Evolutionary conservation across 108 stramenopile species (phyloP), one percentile per base, ranked within the genome.

Genomic region (Mayamaea pseudoterrestris): DNA sequence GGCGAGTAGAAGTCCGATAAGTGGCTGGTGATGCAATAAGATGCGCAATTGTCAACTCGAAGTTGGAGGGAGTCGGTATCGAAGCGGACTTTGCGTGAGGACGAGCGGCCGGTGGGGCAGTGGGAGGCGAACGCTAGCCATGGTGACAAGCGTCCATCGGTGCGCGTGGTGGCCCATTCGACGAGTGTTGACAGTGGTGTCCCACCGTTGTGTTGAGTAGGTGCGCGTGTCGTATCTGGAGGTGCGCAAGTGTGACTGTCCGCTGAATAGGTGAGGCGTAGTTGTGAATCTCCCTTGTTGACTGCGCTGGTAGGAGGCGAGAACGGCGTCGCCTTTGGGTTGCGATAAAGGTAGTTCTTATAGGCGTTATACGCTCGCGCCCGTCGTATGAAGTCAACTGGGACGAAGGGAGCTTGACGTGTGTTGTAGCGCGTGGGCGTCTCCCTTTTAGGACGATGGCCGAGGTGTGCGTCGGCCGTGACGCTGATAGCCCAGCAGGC

Each of bases 21-120:
- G 7, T 36, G 36, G 18, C 44, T 13, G 3, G 63, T 44, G 2
- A 64, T 57, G 30, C 55, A 50, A 17, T 26, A 9, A 8, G 55
- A 34, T 8, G 29, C 25, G 4, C 55, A 12, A 43, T 64, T 64
- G 47, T 64, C 55, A 20, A 64, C 35, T 3, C 25, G 16, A 17
- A 57, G 35, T n/a, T 17, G 9, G 1, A 5, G 7, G 3, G 63
- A 56, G 24, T 64, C 55, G 4, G 55, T 47, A 49, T 64, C 55
- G 26, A 64, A 64, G 7, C 12, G 31, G 6, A 5, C 39, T 28
- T n/a, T 24, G 49, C 49, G 32, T 12, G 17, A 14, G 39, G 5
- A 4, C 34, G n/a, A 9, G n/a, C 35, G 32, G 49, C 26, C 22
- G 26, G 32, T 27, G 35, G 13, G 22, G 34, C 18, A 6, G 14